Percentiles rank a stretch among this genome's conserved stretches.
Conservation (phyloP, 805 yeast species). For the Saturnispora dispora region DNA sequence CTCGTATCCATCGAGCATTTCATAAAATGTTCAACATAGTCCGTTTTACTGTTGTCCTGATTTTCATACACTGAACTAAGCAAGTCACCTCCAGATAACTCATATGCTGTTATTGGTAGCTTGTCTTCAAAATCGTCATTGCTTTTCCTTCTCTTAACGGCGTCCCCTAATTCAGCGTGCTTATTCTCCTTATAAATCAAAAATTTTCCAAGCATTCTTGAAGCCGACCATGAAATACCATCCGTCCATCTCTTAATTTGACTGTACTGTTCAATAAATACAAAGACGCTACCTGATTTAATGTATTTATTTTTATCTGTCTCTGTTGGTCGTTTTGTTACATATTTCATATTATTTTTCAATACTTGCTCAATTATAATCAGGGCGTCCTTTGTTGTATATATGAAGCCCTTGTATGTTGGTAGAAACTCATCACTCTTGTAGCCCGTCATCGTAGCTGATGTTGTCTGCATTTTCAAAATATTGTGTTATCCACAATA, state of each 20-base stretch:
- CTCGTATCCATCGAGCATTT: slow-evolving; percentile 24
- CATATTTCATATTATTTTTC: slow-evolving; percentile 47
- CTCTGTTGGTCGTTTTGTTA: slow-evolving; percentile 76
- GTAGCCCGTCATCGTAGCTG: neutral
- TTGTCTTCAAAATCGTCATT: slow-evolving; percentile 13
- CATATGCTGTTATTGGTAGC: slow-evolving; percentile 12
- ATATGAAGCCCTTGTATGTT: slow-evolving; percentile 67
- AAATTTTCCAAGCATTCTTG: slow-evolving; percentile 78
- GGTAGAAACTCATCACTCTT: slow-evolving; percentile 27
- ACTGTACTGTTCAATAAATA: slow-evolving; percentile 72
- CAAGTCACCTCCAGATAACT: slow-evolving; percentile 13
- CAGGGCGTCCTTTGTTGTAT: slow-evolving; percentile 76
- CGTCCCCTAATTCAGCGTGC: slow-evolving; percentile 18
- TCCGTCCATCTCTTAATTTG: slow-evolving; percentile 95
- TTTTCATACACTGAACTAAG: neutral
- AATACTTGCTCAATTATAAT: slow-evolving; percentile 73
- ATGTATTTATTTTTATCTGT: slow-evolving; percentile 60
- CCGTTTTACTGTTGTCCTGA: neutral
- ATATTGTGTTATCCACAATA: no score
- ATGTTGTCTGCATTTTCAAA: no score
- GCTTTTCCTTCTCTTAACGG: slow-evolving; percentile 21
- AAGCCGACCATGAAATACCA: slow-evolving; percentile 91
- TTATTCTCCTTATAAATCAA: slow-evolving; percentile 66
- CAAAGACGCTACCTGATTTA: slow-evolving; percentile 70
- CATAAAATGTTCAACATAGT: neutral